Evolutionary conservation across 257 asterid species (phyloP), one percentile per base, ranked within the genome.

Genomic region (Gynochthodes officinalis): DNA sequence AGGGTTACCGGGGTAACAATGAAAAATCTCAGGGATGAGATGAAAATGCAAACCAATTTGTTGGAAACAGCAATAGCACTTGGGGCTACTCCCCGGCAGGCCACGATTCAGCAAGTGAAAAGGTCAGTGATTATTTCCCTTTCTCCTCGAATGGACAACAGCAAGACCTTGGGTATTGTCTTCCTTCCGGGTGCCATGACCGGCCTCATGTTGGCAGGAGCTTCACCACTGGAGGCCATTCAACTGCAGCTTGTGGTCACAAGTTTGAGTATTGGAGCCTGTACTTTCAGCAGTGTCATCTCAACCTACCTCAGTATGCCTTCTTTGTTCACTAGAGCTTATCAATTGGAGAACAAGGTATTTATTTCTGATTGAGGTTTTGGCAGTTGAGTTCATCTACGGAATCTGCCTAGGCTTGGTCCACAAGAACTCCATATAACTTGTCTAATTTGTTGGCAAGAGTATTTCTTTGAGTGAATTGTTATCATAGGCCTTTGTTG

Each of bases 111-210:
- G 28, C 98, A 93, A 66, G 97, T 93, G 79, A 93, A 83, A 65
- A 81, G 98, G 73, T 85, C 98, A 2, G 79, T 93, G 1, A 85
- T 90, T 2, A 78, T 93, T 32, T 97, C 95, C 9, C 86, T 93
- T 0, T 93, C 98, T 25, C 98, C 97, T 14, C 89, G 86, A 7
- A 54, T 93, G 76, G 98, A 93, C 80, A 90, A 89, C 64, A 97
- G 96, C 2, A 93, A 93, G 72, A 90, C 98, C 0, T 93, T 93
- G 0, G 98, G 98, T 0, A 80, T 93, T 19, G 86, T 93, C 59
- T 86, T 96, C 10, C 89, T 93, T 50, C 97, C 98, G 0, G 98
- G 98, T 14, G 96, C 97, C 4, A 87, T 93, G 98, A 90, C 96
- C 0, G 98, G 98, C 2, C 89, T 93, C 18, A 90, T 93, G 64